These are phyloP conservation scores for Fonsecaea pedrosoi DNA, from an alignment of 2,329 filamentous ascomycete species.

Conservation along the genomic window DNA sequence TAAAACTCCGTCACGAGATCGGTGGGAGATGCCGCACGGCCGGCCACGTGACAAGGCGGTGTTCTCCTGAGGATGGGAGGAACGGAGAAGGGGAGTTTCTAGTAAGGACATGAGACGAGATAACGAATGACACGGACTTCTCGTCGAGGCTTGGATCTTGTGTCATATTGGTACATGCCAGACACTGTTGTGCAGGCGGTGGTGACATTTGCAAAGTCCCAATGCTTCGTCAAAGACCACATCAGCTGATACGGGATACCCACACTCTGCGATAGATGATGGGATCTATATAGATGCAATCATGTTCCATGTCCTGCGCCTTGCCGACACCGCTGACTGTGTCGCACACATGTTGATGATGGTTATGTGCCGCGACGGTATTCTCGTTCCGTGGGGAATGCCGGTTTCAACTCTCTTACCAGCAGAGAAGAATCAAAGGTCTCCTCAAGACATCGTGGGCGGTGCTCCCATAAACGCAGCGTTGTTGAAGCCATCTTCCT, in stretches of 20 bases:
- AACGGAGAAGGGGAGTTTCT: neutral
- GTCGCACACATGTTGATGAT: neutral
- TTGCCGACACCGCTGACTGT: neutral
- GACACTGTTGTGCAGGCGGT: neutral
- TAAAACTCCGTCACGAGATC: slow-evolving; percentile 6
- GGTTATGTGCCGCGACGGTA: neutral
- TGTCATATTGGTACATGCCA: slow-evolving; percentile 1
- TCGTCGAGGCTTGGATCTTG: neutral
- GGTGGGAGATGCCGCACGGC: neutral
- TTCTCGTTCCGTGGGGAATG: neutral
- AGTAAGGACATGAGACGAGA: neutral
- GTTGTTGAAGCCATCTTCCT: slow-evolving; percentile 54
- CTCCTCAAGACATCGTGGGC: slow-evolving; percentile 34
- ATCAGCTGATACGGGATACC: neutral
- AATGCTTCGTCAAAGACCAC: neutral
- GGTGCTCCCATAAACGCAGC: slow-evolving; percentile 58
- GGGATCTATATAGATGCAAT: neutral
- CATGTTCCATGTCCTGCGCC: neutral
- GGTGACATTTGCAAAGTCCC: neutral
- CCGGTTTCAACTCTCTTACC: neutral
- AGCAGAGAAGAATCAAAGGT: neutral
- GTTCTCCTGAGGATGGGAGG: neutral
- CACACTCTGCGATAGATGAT: neutral
- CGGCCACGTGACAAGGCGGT: neutral
- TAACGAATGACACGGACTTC: neutral